Evolutionary conservation across 257 asterid species (phyloP), one percentile per base, ranked within the genome.

Genomic region (Scutellaria barbata): DNA sequence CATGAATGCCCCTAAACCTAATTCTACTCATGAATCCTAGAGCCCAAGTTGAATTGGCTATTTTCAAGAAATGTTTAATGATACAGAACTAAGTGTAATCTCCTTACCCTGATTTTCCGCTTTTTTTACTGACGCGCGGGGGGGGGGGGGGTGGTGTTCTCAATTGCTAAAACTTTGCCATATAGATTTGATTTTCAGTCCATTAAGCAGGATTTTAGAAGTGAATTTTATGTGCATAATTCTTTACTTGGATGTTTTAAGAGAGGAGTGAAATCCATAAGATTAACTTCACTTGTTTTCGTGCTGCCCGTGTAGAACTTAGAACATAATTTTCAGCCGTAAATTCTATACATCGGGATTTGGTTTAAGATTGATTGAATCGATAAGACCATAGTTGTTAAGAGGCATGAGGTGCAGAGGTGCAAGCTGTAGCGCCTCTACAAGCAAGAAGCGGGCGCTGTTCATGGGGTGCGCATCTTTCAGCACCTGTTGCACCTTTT

Each of bases 121-220:
- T 1, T 5, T 30, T 30, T 30, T 2, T 30, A 30, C 35, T 30
- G 35, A 30, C 3, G 4, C 4, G 35, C 5, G 35, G 35, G 35
- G 25, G 25, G 25, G 25, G 25, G 25, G 25, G 39, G 6, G 7
- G 7, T 71, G 7, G 33, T 73, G 42, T 39, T 52, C 42, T 59
- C 42, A 4, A 30, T 40, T 20, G 17, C 30, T 58, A 58, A 30
- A 16, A 63, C 60, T 60, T 60, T 75, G 60, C 58, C 11, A 10
- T 30, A 47, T 22, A 13, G 41, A 40, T 59, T 10, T 41, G 48
- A 17, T 30, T 30, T 2, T 30, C 35, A 30, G 25, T 30, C 4
- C 3, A 30, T 30, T 30, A 30, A 30, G 35, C 35, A 30, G 4
- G 35, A 30, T 30, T 45, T 8, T 13, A 39, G 8, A 10, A 48